Conservation (phyloP, 2,329 filamentous ascomycete genomes). For the Verticillium tricorpus region DNA sequence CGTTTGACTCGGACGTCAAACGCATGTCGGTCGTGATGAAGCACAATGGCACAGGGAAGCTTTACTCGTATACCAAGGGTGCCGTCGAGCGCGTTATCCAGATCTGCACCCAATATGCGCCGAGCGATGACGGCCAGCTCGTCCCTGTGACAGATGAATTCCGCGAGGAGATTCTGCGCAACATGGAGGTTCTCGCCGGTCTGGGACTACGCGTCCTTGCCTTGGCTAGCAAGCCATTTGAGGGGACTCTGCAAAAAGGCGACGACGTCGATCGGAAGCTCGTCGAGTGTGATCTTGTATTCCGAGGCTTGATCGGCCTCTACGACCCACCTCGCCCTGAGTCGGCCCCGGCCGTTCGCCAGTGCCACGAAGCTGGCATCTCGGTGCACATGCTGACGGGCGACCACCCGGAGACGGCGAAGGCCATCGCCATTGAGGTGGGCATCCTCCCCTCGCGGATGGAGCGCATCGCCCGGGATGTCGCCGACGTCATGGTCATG, state of each 20-base stretch:
- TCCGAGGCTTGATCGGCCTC: slow-evolving; percentile 64
- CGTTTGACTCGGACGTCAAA: slow-evolving; percentile 69
- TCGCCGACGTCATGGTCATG: slow-evolving; percentile 57
- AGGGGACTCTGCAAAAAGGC: slow-evolving; percentile 28
- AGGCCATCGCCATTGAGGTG: slow-evolving; percentile 57
- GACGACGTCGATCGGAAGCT: slow-evolving; percentile 44
- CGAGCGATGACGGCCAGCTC: slow-evolving; percentile 17
- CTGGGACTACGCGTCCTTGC: slow-evolving; percentile 65
- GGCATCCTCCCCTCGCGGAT: slow-evolving; percentile 52
- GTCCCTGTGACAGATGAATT: slow-evolving; percentile 45
- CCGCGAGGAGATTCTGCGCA: slow-evolving; percentile 50
- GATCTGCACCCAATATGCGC: slow-evolving; percentile 44
- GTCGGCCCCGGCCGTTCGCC: slow-evolving; percentile 54
- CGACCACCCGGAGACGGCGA: slow-evolving; percentile 60
- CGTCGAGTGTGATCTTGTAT: slow-evolving; percentile 56
- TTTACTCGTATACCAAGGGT: slow-evolving; percentile 50
- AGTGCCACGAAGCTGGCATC: slow-evolving; percentile 59
- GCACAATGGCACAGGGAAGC: slow-evolving; percentile 26
- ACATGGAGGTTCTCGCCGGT: slow-evolving; percentile 59
- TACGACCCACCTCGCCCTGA: slow-evolving; percentile 69
- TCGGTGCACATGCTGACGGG: slow-evolving; percentile 66
- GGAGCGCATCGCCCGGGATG: slow-evolving; percentile 44
- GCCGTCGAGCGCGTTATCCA: slow-evolving; percentile 65
- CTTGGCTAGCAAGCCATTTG: slow-evolving; percentile 47
- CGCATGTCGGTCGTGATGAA: slow-evolving; percentile 68